phyloP scores from a whole-genome alignment of 2,329 filamentous ascomycete genomes.

The Cercospora sojina region DNA sequence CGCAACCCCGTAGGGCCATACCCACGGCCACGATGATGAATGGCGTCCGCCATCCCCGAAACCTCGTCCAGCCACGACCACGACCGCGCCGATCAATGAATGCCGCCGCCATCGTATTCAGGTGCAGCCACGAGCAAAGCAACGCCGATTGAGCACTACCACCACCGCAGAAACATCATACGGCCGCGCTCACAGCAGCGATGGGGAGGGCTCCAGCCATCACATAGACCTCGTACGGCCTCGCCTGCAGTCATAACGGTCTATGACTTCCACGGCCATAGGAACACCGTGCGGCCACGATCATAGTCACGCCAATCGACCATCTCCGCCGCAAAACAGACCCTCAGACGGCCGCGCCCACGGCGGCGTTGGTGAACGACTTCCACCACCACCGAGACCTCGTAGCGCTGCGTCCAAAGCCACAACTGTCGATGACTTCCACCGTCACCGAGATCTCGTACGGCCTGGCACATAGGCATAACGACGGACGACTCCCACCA shows the following conservation, averaged over 20 bases:
- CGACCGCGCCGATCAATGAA: neutral
- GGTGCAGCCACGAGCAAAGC: neutral
- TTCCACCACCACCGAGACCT: neutral
- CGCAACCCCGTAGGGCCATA: neutral
- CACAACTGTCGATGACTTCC: neutral
- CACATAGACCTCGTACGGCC: neutral
- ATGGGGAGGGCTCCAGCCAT: neutral
- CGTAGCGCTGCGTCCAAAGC: neutral
- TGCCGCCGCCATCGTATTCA: neutral
- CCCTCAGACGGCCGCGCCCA: neutral
- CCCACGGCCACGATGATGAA: neutral
- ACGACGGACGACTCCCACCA: neutral
- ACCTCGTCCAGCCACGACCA: neutral
- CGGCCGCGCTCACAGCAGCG: neutral
- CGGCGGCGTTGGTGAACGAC: neutral
- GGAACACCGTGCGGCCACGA: neutral
- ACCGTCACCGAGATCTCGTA: neutral
- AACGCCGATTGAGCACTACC: neutral
- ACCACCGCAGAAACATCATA: neutral
- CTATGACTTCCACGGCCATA: neutral
- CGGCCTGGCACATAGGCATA: neutral
- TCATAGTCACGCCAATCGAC: neutral
- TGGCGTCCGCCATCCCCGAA: neutral
- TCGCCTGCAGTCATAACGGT: neutral
- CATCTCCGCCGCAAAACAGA: neutral